Evolutionary conservation across 805 yeast species (phyloP).

Genomic region (Teunomyces atbi): DNA sequence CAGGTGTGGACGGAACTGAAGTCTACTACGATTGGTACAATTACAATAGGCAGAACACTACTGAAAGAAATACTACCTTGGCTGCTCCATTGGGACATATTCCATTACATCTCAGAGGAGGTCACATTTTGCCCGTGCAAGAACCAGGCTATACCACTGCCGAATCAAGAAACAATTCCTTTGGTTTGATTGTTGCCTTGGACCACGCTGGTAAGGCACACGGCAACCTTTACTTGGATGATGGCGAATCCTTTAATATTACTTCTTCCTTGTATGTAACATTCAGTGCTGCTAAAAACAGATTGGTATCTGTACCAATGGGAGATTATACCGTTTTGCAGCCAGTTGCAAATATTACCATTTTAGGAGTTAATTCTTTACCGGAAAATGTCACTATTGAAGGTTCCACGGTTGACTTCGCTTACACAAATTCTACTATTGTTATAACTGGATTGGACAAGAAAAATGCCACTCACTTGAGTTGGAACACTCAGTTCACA

Average conservation of each 20-base stretch:
- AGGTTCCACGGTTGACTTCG: conserved; percentile 11
- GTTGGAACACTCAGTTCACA: conserved; percentile 14
- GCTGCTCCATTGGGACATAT: conserved; percentile 26
- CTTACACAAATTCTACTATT: conserved; percentile 15
- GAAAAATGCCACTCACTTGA: conserved; percentile 10
- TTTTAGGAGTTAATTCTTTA: conserved; percentile 17
- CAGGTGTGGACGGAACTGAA: conserved; percentile 14
- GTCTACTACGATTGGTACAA: conserved; percentile 28
- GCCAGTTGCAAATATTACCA: conserved; percentile 19
- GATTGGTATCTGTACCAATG: conserved; percentile 10
- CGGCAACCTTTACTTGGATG: conserved; percentile 22
- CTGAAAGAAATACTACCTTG: conserved; percentile 20
- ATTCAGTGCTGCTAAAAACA: conserved; percentile 12
- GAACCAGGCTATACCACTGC: conserved; percentile 23
- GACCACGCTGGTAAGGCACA: conserved; percentile 15
- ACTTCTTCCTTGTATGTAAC: conserved; percentile 16
- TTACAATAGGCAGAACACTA: conserved; percentile 11
- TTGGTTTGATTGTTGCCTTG: conserved; percentile 21
- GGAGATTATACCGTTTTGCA: conserved; percentile 17
- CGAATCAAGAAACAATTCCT: conserved; percentile 21
- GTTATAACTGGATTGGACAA: conserved; percentile 16
- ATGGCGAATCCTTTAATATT: conserved; percentile 20
- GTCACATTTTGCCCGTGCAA: conserved; percentile 21
- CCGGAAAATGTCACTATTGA: conserved; percentile 17
- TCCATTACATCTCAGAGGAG: conserved; percentile 24